Conservation (phyloP, 2,329 filamentous ascomycete species). For the Helotiales sp. region DNA sequence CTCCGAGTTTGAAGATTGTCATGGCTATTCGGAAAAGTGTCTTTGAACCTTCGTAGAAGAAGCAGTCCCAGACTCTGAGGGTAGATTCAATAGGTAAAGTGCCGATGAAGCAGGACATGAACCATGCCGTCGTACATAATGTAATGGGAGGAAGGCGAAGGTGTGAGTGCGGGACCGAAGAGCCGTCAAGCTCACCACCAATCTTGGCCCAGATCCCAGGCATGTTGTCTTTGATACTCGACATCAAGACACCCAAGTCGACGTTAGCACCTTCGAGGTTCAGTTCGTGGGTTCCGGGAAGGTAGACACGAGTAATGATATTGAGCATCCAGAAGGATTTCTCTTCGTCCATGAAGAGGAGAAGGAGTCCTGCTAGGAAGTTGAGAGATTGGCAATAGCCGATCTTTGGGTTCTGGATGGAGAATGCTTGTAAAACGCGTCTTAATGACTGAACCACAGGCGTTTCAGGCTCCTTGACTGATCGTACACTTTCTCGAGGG, state of each 20-base stretch:
- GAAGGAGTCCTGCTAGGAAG: conserved; percentile 85
- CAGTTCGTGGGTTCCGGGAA: conserved; percentile 89
- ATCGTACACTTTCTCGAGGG: conserved; percentile 34
- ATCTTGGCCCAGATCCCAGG: conserved; percentile 87
- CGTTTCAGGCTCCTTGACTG: conserved; percentile 54
- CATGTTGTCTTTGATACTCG: conserved; percentile 76
- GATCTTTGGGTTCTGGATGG: conserved; percentile 85
- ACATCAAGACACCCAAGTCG: conserved; percentile 91
- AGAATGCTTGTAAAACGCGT: conserved; percentile 84
- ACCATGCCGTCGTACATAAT: conserved; percentile 92
- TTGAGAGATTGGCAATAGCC: conserved; percentile 97
- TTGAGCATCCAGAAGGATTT: conserved; percentile 92
- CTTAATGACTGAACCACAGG: conserved; percentile 79
- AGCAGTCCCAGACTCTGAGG: conserved; percentile 89
- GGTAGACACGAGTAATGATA: conserved; percentile 83
- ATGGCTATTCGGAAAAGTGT: conserved; percentile 91
- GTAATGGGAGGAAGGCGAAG: conserved; percentile 82
- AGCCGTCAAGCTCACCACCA: conserved; percentile 67
- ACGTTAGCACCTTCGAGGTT: conserved; percentile 90
- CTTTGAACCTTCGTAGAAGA: conserved; percentile 94
- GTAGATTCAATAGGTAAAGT: conserved; percentile 90
- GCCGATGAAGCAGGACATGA: conserved; percentile 96
- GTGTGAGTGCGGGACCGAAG: conserved; percentile 33
- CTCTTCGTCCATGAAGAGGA: conserved; percentile 88
- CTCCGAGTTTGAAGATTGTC: conserved; percentile 86